phyloP scores from a whole-genome alignment of 331 rosid species.

The Phaseolus coccineus region DNA sequence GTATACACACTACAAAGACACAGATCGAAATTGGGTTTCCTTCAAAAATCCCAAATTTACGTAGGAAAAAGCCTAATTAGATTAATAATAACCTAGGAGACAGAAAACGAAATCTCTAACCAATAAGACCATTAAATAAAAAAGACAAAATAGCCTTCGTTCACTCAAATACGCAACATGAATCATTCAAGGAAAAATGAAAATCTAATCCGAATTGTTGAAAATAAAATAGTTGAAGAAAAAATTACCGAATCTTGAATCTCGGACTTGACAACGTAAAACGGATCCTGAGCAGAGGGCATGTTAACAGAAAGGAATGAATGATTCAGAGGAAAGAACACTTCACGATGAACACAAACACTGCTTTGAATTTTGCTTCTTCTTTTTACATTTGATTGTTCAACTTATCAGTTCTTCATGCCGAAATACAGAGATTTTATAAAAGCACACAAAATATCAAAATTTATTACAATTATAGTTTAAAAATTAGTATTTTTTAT shows the following conservation, averaged over 20 bases:
- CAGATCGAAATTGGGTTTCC: conserved; percentile 19
- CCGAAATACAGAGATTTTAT: not conserved
- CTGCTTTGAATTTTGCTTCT: not conserved
- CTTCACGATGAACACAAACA: not conserved
- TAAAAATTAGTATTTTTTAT: not conserved
- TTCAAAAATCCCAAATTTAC: conserved; percentile 24
- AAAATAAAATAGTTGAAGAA: not conserved
- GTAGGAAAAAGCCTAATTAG: conserved; percentile 11
- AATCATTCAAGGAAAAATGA: not conserved
- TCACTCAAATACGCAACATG: conserved; percentile 11
- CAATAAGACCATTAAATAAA: not conserved
- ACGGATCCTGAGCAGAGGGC: conserved; percentile 93
- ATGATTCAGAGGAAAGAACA: not conserved
- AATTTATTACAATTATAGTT: not conserved
- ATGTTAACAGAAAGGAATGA: conserved; percentile 43
- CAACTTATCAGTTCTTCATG: not conserved
- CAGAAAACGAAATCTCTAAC: not conserved
- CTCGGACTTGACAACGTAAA: conserved; percentile 86
- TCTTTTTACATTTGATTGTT: not conserved
- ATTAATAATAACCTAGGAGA: conserved; percentile 11
- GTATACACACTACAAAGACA: conserved; percentile 1
- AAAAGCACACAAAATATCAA: not conserved
- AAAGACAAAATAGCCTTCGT: not conserved
- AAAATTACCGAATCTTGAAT: conserved; percentile 82
- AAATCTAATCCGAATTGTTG: not conserved